Evolutionary conservation across 352 stramenopile species (phyloP).

Genomic region (Phytophthora multivora): DNA sequence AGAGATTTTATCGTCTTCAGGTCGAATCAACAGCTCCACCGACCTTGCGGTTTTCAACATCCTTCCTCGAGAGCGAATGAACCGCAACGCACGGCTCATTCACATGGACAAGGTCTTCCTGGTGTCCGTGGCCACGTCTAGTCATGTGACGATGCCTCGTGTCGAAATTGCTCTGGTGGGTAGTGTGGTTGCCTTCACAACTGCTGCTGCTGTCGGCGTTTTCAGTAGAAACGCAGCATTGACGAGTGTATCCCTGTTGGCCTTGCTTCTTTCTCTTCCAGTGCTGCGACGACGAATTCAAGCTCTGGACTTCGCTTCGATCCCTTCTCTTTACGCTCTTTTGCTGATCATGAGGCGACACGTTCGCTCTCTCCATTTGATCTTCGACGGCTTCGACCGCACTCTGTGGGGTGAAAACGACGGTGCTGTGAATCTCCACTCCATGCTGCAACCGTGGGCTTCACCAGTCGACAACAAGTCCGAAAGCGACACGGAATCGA

Average conservation of each 20-base stretch:
- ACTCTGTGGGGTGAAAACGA: constrained; percentile 71
- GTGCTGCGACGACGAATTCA: constrained; percentile 21
- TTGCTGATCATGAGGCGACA: constrained; percentile 52
- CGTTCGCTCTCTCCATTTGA: constrained; percentile 43
- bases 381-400: constrained; percentile 68
- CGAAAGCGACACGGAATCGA: constrained; percentile 28
- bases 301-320: constrained; percentile 55
- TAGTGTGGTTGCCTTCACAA: constrained; percentile 2
- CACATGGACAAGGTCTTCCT: constrained; percentile 67
- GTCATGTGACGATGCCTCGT: constrained; percentile 31
- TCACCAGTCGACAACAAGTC: constrained; percentile 4
- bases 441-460: constrained; percentile 50
- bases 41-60: constrained; percentile 64
- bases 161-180: constrained; percentile 24
- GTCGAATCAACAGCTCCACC: constrained; percentile 42
- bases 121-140: constrained; percentile 62
- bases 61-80: constrained; percentile 46
- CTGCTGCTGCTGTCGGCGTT: constrained; percentile 11
- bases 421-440: constrained; percentile 69
- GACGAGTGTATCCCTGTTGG: background rate
- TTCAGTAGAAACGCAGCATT: constrained; percentile 5
- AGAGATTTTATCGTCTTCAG: constrained; percentile 42
- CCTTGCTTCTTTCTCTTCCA: background rate
- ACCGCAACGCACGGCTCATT: constrained; percentile 45
- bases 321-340: constrained; percentile 54